Base-by-base conservation (phyloP, 2,329 filamentous ascomycete species). In the Pseudogymnoascus sp. region DNA sequence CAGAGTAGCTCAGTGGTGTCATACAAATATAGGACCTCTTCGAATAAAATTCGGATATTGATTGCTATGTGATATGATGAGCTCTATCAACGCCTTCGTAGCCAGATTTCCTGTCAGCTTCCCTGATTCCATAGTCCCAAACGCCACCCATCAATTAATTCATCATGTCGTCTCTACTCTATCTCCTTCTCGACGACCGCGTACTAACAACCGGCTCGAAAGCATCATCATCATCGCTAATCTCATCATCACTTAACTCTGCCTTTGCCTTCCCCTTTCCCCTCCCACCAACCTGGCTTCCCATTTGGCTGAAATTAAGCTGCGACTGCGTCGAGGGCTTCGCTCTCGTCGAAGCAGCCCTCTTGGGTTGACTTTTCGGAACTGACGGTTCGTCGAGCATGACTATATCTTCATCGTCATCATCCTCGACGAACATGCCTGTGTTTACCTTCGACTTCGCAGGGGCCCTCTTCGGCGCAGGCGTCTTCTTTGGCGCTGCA, bases 241-340 rank as follows among this genome's bases (percentile, higher is more conserved):
- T 86, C 72, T 86, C 85, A 70, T 88, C 85, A 64, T 86, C 84
- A 65, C 85, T 87, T 62, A 87, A 81, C 69, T 86, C 83, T 14
- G 83, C 70, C n/a, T 78, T 77, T 38, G 79, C 76, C 35, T 67
- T 61, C n/a, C 67, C 63, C 37, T 68, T 68, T 42, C 69, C 71
- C 24, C 68, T 62, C 66, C 81, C 78, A 31, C 78, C 76, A n/a
- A 73, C 71, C 6, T 74, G 72, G 2, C 35, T 40, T 13, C 35
- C 35, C 33, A 42, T 76, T 73, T 65, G 73, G 72, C 67, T 81
- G 76, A 84, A 84, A 65, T 75, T 81, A 24, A 83, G 72, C 44
- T 73, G 82, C 1, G 80, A 80, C 71, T 84, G 82, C 61, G 74
- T 74, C 47, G 71, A 68, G 64, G 73, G 76, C 14, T 76, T 67